Conservation (phyloP, 805 yeast genomes). For the Isabelozyma pseudorhagii region DNA sequence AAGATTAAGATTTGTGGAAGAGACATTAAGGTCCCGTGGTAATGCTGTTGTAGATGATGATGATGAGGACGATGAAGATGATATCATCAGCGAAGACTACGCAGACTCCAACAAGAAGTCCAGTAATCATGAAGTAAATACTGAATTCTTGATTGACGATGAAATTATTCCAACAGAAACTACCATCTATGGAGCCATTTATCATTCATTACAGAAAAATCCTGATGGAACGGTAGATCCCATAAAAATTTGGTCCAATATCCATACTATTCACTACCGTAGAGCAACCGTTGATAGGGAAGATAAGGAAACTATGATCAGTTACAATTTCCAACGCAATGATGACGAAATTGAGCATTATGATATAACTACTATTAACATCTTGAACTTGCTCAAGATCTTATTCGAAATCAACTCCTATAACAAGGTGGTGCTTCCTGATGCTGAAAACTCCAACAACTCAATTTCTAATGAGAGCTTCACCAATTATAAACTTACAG, state of each 20-base stretch:
- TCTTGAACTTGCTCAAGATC: constrained; percentile 47
- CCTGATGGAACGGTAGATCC: constrained; percentile 43
- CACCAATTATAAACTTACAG: constrained; percentile 76
- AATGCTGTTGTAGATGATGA: constrained; percentile 3
- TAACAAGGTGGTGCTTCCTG: constrained; percentile 6
- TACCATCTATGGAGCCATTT: constrained; percentile 75
- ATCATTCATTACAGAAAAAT: constrained; percentile 43
- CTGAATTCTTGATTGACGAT: constrained; percentile 59
- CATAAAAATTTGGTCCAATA: constrained; percentile 53
- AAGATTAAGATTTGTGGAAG: constrained; percentile 31
- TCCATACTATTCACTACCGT: constrained; percentile 50
- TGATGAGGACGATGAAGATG: constrained; percentile 9
- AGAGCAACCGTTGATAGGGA: constrained; percentile 15
- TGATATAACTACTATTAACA: constrained; percentile 30
- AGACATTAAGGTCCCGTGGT: constrained; percentile 2
- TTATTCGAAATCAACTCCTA: constrained; percentile 40
- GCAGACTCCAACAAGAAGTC: constrained; percentile 1
- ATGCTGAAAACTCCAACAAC: constrained; percentile 11
- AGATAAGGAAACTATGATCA: constrained; percentile 6
- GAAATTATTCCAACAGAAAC: constrained; percentile 59
- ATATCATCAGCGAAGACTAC: neutral
- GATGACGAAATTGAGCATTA: constrained; percentile 18
- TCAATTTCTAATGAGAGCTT: constrained; percentile 35
- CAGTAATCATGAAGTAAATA: constrained; percentile 11
- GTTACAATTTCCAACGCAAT: constrained; percentile 6